A percentile compares a stretch with the other conserved stretches of the same genome.
Evolutionary conservation across 306 rosid species (phyloP).

Genomic region (Casuarina equisetifolia): DNA sequence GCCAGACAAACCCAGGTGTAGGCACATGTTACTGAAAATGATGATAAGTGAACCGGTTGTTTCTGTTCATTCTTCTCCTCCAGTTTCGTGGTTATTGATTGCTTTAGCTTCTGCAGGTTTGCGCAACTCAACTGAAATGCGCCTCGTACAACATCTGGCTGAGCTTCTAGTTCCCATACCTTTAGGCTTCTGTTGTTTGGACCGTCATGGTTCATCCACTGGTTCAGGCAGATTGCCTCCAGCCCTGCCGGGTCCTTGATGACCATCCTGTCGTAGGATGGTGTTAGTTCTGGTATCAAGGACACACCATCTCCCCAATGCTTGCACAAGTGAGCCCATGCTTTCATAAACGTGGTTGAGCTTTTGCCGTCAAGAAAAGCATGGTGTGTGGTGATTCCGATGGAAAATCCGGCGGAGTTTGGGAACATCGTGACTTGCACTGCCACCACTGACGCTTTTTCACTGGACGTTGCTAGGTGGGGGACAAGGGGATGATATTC

Average conservation of each 20-base stretch:
- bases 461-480: neutral
- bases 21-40: too few species aligned
- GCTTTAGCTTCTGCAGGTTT: too few species aligned
- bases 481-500: too few species aligned
- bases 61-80: conserved; percentile 13
- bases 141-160: too few species aligned
- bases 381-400: too few species aligned
- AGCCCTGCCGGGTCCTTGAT: conserved; percentile 34
- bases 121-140: too few species aligned
- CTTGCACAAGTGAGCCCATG: conserved; percentile 47
- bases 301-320: neutral
- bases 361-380: too few species aligned
- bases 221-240: conserved; percentile 1
- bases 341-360: too few species aligned
- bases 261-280: conserved; percentile 37
- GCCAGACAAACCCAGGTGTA: too few species aligned
- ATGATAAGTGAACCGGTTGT: too few species aligned
- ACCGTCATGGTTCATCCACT: conserved; percentile 11
- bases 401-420: conserved; percentile 33
- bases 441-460: conserved; percentile 34
- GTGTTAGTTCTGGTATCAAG: conserved; percentile 34
- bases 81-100: neutral
- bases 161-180: too few species aligned
- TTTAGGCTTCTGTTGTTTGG: too few species aligned
- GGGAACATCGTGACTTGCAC: conserved; percentile 56